Base-by-base conservation (phyloP, 176 grass and related monocot genomes). In the Triticum urartu region DNA sequence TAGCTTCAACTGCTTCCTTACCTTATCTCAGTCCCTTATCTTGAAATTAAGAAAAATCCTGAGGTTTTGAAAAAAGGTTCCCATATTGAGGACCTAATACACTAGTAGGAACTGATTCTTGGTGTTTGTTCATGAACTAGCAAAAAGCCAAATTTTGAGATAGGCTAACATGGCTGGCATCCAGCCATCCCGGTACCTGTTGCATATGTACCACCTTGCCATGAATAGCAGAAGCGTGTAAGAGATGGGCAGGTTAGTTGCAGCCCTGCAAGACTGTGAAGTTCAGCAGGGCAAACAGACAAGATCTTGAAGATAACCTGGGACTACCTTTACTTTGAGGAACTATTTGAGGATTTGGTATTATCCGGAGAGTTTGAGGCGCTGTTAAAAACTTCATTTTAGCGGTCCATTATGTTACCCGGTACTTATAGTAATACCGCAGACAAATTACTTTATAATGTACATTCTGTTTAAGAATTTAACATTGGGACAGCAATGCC, bases 101-200 rank as follows among this genome's bases (percentile, higher is more conserved):
- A 45, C 9, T 43, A 34, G 60, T 59, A 33, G 50, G 47, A 3
- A 75, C 58, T 58, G 33, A 54, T 58, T 80, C 42, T 20, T 80
- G 61, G 35, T 47, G 25, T 66, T 24, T 73, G 60, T 36, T 15
- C 30, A 32, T 79, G 81, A 84, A 79, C 17, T 64, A 62, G 12
- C 56, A 84, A 84, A 79, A 73, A 52, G 58, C 32, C 81, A 84
- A 84, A 40, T 30, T 14, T 17, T 33, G 39, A 35, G 67, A 34
- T 72, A 52, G 54, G 58, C 42, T 28, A 52, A 30, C 85, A 73
- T 15, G 54, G 17, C 17, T 50, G 34, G 24, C 28, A 76, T 20
- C 1, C 52, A 63, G 39, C 52, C 4, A 45, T 47, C 65, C 30
- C 14, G 66, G n/a, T 17, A 75, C 58, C 56, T 26, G 48, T 64